Evolutionary conservation across 306 rosid genomes (phyloP).

Genomic region (Trifolium subterraneum): DNA sequence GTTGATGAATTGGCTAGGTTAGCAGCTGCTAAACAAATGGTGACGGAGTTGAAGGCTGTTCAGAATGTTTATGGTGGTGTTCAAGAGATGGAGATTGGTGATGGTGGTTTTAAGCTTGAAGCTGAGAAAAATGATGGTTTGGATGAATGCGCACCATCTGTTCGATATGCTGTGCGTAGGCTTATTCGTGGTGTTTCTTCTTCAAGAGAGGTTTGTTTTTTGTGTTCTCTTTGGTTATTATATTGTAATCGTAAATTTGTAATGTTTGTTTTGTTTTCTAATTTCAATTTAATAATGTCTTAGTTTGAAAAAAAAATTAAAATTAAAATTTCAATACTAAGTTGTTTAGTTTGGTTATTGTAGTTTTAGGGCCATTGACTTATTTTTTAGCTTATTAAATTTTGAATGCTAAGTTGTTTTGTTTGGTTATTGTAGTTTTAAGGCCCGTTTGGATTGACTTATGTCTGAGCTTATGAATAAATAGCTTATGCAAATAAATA

Average conservation of each 20-base stretch:
- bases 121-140: constrained; percentile 94
- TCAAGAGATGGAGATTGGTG: constrained; percentile 60
- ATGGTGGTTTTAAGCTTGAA: constrained; percentile 76
- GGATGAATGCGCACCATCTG: constrained; percentile 92
- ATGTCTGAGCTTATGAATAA: neutral
- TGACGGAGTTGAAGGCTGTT: constrained; percentile 71
- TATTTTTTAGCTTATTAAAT: neutral
- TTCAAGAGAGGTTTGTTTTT: constrained; percentile 73
- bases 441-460: neutral
- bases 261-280: neutral
- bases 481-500: too few relatives aligned
- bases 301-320: neutral
- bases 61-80: constrained; percentile 72
- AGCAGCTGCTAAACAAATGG: constrained; percentile 69
- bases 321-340: neutral
- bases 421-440: constrained; percentile 1
- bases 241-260: neutral
- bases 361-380: neutral
- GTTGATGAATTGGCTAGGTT: constrained; percentile 57
- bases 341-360: neutral
- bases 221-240: neutral
- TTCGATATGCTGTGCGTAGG: constrained; percentile 86
- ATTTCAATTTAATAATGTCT: neutral
- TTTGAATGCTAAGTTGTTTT: neutral
- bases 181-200: constrained; percentile 96